Conservation (phyloP, 306 rosid genomes). For the Malus orientalis region DNA sequence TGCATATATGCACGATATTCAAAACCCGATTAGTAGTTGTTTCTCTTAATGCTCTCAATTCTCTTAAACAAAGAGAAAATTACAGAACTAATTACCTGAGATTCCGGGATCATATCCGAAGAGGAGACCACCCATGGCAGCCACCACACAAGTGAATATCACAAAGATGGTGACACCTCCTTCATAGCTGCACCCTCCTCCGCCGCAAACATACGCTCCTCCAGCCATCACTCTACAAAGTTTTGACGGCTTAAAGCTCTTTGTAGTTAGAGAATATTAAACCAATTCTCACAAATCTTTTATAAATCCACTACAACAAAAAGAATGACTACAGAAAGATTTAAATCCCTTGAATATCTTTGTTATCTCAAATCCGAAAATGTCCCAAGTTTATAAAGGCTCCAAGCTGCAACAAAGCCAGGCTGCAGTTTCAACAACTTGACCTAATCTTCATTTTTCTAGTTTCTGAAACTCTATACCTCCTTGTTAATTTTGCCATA, state of each 20-base stretch:
- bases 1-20: background rate
- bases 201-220: constrained; percentile 5
- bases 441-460: background rate
- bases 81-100: constrained; percentile 12
- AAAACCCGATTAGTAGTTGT: background rate
- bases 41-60: background rate
- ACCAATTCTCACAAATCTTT: background rate
- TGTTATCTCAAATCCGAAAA: background rate
- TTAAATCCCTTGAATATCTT: background rate
- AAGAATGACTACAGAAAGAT: background rate
- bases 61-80: background rate
- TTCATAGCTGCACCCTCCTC: background rate
- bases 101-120: constrained; percentile 39
- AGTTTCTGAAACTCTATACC: background rate
- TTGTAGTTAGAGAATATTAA: background rate
- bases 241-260: background rate
- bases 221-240: constrained; percentile 13
- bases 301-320: background rate
- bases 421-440: background rate
- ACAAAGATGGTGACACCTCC: constrained; percentile 24
- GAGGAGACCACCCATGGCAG: constrained; percentile 28
- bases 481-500: background rate
- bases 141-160: constrained; percentile 13
- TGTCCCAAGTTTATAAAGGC: background rate
- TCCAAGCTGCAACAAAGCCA: background rate